phyloP scores from a whole-genome alignment of 768 basidiomycete species.

The Agrocybe praecox region DNA sequence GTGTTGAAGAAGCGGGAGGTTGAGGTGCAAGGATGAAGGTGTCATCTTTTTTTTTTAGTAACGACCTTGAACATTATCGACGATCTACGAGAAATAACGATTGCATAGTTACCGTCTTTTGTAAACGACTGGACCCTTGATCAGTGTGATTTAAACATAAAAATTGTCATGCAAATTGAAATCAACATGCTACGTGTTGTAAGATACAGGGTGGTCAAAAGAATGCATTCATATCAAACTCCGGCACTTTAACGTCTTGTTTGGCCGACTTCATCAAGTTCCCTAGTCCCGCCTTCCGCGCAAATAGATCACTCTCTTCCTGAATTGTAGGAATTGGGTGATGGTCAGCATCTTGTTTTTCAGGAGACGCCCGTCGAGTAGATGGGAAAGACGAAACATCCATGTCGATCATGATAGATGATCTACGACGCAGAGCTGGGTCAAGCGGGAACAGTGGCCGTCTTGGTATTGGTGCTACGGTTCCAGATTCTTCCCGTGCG shows the following conservation, averaged over 20 bases:
- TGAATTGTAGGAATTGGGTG: constrained; percentile 39
- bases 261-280: constrained; percentile 91
- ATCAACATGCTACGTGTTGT: too few species aligned
- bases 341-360: constrained; percentile 21
- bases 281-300: constrained; percentile 75
- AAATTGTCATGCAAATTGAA: too few species aligned
- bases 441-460: constrained; percentile 50
- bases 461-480: constrained; percentile 10
- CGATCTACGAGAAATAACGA: not conserved
- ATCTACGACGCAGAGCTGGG: constrained; percentile 57
- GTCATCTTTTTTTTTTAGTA: not conserved
- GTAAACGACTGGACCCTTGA: too few species aligned
- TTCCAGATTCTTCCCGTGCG: constrained; percentile 2
- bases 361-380: constrained; percentile 57
- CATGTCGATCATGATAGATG: constrained; percentile 90
- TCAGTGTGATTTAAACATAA: too few species aligned
- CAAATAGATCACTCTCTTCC: constrained; percentile 59
- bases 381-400: constrained; percentile 67
- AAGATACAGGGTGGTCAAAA: constrained; percentile 34
- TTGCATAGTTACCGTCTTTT: constrained; percentile 1
- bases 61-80: not conserved
- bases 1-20: constrained; percentile 88
- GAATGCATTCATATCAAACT: constrained; percentile 87
- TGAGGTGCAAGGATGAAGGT: constrained; percentile 50
- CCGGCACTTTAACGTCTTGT: constrained; percentile 81